Percentiles rank a stretch among this genome's conserved stretches.
These are phyloP conservation scores for Lyophyllum semitale DNA, from an alignment of 768 basidiomycete genomes.

Conservation along the genomic window DNA sequence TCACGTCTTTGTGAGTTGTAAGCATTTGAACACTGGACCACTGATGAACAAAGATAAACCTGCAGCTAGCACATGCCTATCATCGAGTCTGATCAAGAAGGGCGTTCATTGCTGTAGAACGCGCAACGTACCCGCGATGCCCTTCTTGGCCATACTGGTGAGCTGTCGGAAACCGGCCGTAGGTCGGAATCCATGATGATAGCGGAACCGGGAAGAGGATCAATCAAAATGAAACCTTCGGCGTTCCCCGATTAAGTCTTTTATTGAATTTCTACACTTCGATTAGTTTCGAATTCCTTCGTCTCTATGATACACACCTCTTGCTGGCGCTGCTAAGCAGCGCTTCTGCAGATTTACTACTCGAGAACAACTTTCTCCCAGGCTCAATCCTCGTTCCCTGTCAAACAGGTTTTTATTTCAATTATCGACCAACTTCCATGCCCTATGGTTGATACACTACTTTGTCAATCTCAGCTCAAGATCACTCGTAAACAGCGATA, in stretches of 20 bases:
- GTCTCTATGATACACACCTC: too few species aligned
- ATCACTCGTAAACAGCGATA: constrained; percentile 8
- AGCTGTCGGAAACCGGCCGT: constrained; percentile 54
- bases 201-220: constrained; percentile 31
- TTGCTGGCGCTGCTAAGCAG: too few species aligned
- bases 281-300: too few species aligned
- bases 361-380: too few species aligned
- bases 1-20: constrained; percentile 45
- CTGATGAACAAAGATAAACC: constrained; percentile 34
- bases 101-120: constrained; percentile 9
- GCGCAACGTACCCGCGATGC: constrained; percentile 45
- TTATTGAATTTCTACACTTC: too few species aligned
- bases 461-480: neutral
- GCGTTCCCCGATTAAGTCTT: constrained; percentile 30
- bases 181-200: constrained; percentile 42
- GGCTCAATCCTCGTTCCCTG: too few species aligned
- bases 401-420: neutral
- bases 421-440: neutral
- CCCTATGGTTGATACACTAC: neutral
- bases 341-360: too few species aligned
- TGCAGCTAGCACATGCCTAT: constrained; percentile 64
- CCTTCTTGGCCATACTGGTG: constrained; percentile 51
- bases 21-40: constrained; percentile 8
- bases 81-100: constrained; percentile 10
- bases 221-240: constrained; percentile 30